Conservation (phyloP, 2,329 filamentous ascomycete species). For the Colletotrichum abscissum region DNA sequence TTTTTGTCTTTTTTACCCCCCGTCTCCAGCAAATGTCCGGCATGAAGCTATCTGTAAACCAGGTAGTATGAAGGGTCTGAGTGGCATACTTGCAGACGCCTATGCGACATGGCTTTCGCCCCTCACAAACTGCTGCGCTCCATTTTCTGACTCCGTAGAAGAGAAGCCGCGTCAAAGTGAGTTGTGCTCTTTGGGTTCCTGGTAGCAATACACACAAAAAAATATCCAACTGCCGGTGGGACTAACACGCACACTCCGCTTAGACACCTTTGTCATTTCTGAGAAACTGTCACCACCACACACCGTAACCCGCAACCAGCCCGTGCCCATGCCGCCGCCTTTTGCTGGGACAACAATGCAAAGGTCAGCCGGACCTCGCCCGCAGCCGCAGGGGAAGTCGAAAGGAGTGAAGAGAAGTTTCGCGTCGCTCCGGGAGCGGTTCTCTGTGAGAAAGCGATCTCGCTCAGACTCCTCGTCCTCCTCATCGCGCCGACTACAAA, state of each 20-base stretch:
- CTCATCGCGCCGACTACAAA: constrained; percentile 62
- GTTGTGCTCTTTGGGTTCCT: constrained; percentile 38
- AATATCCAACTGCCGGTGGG: constrained; percentile 9
- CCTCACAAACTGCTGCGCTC: constrained; percentile 57
- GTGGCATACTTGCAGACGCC: constrained; percentile 54
- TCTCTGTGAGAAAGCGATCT: constrained; percentile 59
- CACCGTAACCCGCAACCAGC: constrained; percentile 45
- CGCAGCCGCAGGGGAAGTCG: constrained; percentile 44
- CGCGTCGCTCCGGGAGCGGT: constrained; percentile 51
- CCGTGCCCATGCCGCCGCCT: constrained; percentile 43
- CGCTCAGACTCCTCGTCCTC: constrained; percentile 55
- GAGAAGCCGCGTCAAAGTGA: constrained; percentile 53
- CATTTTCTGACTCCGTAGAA: constrained; percentile 50
- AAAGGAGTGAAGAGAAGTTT: constrained; percentile 49
- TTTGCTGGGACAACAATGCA: constrained; percentile 41
- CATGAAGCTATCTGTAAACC: constrained; percentile 30
- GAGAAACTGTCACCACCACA: constrained; percentile 40
- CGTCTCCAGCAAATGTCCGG: constrained; percentile 31
- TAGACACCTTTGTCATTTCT: constrained; percentile 37
- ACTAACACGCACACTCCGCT: constrained; percentile 27
- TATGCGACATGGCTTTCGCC: constrained; percentile 60
- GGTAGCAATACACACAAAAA: not conserved
- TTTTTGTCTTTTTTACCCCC: not conserved
- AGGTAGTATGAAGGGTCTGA: constrained; percentile 56
- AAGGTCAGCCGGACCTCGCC: constrained; percentile 34